Evolutionary conservation across 192 early-diverging fungal genomes (phyloP).

Genomic region (Coemansia sp.): DNA sequence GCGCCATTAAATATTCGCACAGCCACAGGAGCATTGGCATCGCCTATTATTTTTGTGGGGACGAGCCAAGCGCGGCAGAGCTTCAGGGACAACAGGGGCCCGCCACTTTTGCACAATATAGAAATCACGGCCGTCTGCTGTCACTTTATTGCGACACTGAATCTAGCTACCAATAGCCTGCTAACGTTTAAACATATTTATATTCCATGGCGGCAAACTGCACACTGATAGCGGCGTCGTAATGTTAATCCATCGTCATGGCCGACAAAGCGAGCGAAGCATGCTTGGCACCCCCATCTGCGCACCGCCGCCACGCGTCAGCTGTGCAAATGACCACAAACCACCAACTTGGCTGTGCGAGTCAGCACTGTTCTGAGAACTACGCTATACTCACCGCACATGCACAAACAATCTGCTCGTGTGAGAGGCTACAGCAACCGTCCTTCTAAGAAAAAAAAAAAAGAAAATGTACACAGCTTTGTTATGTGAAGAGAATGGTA

Average conservation of each 20-base stretch:
- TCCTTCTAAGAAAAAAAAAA: not conserved
- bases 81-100: slow-evolving; percentile 5
- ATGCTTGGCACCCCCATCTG: not conserved
- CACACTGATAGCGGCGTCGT: not conserved
- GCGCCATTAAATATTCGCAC: not conserved
- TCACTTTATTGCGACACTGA: not conserved
- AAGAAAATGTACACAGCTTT: not conserved
- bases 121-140: not conserved
- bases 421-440: not conserved
- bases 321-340: not conserved
- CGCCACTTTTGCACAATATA: not conserved
- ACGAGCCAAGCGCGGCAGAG: slow-evolving; percentile 3
- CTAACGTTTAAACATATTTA: not conserved
- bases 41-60: slow-evolving; percentile 3
- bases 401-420: slow-evolving; percentile 1
- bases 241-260: not conserved
- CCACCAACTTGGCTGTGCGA: not conserved
- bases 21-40: not conserved
- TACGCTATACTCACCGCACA: not conserved
- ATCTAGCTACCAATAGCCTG: not conserved
- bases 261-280: not conserved
- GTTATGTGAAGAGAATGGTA: not conserved
- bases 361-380: slow-evolving; percentile 6
- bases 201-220: not conserved
- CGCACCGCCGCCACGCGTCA: not conserved